phyloP scores from a whole-genome alignment of 1,284 basidiomycete genomes.

The Marasmius sp. region DNA sequence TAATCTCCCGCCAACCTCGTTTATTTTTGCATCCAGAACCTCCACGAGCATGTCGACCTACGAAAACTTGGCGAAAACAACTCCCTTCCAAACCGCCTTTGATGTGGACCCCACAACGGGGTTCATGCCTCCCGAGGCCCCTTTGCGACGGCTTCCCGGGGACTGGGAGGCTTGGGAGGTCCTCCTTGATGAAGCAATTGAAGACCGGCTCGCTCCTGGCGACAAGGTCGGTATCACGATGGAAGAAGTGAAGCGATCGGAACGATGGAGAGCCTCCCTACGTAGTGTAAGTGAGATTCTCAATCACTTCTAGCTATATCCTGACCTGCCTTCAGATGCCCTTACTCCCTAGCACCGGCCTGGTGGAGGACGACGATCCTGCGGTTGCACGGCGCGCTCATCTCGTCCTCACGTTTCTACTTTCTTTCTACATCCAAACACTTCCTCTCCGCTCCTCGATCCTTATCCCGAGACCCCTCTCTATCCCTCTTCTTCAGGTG shows the following conservation, averaged over 20 bases:
- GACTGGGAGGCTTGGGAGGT: constrained; percentile 76
- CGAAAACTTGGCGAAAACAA: neutral
- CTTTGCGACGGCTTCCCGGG: constrained; percentile 60
- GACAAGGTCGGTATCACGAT: constrained; percentile 42
- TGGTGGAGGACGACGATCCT: constrained; percentile 60
- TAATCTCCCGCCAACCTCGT: too few species aligned
- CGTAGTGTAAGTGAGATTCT: constrained; percentile 44
- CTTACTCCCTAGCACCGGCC: constrained; percentile 48
- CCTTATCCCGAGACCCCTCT: constrained; percentile 71
- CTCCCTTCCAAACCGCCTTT: constrained; percentile 56
- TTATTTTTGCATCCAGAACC: too few species aligned
- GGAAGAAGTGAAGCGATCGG: constrained; percentile 45
- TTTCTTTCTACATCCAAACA: constrained; percentile 89
- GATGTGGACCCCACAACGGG: constrained; percentile 91
- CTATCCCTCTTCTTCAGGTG: constrained; percentile 77
- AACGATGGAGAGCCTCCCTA: constrained; percentile 64
- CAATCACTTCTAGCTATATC: neutral
- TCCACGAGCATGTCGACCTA: neutral
- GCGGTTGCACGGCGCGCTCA: constrained; percentile 79
- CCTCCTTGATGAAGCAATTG: constrained; percentile 51
- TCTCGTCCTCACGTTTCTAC: constrained; percentile 80
- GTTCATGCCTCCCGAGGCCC: constrained; percentile 86
- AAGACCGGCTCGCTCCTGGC: constrained; percentile 54
- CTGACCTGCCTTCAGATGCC: constrained; percentile 34
- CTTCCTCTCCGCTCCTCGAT: constrained; percentile 54